Evolutionary conservation across 2,329 filamentous ascomycete species (phyloP).

Genomic region (Claviceps sp.): DNA sequence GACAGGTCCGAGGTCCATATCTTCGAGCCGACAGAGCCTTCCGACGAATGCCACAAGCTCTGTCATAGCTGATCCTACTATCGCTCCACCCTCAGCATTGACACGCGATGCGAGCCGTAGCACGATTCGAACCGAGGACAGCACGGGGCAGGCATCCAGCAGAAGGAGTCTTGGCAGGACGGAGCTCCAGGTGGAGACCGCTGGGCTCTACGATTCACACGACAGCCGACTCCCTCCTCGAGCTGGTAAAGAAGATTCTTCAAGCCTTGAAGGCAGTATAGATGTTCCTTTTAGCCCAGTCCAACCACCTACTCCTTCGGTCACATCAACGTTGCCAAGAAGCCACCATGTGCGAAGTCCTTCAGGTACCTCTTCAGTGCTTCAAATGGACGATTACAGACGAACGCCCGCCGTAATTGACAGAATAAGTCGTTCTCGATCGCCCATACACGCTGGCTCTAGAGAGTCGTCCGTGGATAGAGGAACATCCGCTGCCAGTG

Average conservation of each 20-base stretch:
- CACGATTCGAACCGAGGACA: slow-evolving; percentile 29
- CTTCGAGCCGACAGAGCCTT: slow-evolving; percentile 25
- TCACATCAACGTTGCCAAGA: slow-evolving; percentile 22
- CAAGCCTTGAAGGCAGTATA: slow-evolving; percentile 30
- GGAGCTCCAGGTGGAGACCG: slow-evolving; percentile 25
- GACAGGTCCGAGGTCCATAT: slow-evolving; percentile 28
- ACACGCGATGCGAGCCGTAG: slow-evolving; percentile 33
- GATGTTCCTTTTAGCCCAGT: slow-evolving; percentile 31
- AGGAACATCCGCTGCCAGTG: slow-evolving; percentile 41
- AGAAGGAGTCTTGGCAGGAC: slow-evolving; percentile 30
- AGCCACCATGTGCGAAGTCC: slow-evolving; percentile 18
- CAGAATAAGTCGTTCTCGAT: slow-evolving; percentile 36
- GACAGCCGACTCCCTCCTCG: slow-evolving; percentile 22
- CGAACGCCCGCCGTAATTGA: slow-evolving; percentile 39
- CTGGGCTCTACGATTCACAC: slow-evolving; percentile 24
- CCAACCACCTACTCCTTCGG: slow-evolving; percentile 19
- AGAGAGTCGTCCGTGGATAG: slow-evolving; percentile 46
- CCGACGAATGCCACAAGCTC: slow-evolving; percentile 29
- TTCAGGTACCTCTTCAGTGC: slow-evolving; percentile 21
- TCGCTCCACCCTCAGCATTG: slow-evolving; percentile 36
- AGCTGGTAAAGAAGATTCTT: slow-evolving; percentile 28
- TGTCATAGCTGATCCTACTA: slow-evolving; percentile 28
- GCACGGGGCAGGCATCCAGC: slow-evolving; percentile 20
- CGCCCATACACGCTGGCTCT: slow-evolving; percentile 31
- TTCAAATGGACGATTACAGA: slow-evolving; percentile 25